Evolutionary conservation across 2,329 filamentous ascomycete genomes (phyloP).

Genomic region (Chrysoporthe deuterocubensis): DNA sequence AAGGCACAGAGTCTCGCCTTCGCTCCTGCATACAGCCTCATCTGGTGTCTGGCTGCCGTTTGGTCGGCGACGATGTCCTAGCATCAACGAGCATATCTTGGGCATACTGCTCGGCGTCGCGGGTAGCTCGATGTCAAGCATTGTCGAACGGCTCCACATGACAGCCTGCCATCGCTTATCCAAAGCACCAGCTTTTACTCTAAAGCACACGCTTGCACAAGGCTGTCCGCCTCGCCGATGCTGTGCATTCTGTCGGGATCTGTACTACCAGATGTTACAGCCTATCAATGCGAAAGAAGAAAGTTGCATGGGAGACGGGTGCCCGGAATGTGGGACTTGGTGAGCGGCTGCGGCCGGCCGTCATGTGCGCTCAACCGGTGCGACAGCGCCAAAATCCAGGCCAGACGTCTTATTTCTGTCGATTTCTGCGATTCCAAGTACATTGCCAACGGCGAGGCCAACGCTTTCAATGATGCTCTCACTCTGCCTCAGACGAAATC

Average conservation of each 20-base stretch:
- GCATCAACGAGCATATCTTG: not conserved
- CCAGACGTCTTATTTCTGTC: not conserved
- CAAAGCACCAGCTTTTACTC: not conserved
- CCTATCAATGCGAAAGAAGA: not conserved
- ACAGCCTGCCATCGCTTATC: not conserved
- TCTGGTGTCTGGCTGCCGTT: not conserved
- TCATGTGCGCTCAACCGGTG: slow-evolving; percentile 4
- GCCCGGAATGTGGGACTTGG: not conserved
- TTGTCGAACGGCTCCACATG: not conserved
- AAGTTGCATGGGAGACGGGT: not conserved
- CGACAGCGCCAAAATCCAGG: not conserved
- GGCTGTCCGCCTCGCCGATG: slow-evolving; percentile 8
- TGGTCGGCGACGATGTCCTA: not conserved
- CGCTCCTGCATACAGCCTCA: not conserved
- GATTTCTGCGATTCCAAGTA: not conserved
- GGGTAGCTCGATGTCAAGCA: not conserved
- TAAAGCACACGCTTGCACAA: not conserved
- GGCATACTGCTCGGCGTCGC: not conserved
- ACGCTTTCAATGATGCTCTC: too few relatives aligned
- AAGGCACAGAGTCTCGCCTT: not conserved
- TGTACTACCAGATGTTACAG: slow-evolving; percentile 12
- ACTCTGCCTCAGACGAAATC: not conserved
- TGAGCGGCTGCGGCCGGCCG: not conserved
- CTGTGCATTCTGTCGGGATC: slow-evolving; percentile 21
- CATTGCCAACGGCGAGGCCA: not conserved